Conservation (phyloP, 768 basidiomycete species). For the Serendipita sp. region DNA sequence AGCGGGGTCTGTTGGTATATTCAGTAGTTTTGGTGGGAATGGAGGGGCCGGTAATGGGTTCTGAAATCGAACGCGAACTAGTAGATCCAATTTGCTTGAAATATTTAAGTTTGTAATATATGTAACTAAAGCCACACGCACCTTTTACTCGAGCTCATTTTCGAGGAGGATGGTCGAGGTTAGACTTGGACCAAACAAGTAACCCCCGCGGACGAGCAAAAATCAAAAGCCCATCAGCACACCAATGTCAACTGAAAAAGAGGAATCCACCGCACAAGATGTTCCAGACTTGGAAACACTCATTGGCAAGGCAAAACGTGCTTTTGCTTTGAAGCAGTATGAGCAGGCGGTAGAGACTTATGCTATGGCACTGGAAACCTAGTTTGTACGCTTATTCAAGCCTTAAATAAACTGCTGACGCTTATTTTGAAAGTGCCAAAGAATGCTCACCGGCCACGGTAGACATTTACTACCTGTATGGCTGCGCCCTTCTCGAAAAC, state of each 20-base stretch:
- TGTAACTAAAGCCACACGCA: background rate
- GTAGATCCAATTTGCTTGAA: conserved; percentile 63
- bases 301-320: conserved; percentile 71
- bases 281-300: conserved; percentile 31
- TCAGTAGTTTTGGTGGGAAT: conserved; percentile 89
- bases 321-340: conserved; percentile 73
- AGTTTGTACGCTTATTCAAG: conserved; percentile 33
- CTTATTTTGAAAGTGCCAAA: conserved; percentile 30
- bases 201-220: background rate
- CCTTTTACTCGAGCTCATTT: conserved; percentile 3
- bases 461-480: conserved; percentile 73
- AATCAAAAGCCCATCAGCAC: background rate
- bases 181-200: background rate
- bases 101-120: background rate
- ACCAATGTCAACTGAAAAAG: background rate
- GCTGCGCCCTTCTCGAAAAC: conserved; percentile 84
- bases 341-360: conserved; percentile 77
- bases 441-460: conserved; percentile 76
- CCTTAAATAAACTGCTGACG: conserved; percentile 20
- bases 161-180: background rate
- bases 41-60: conserved; percentile 93
- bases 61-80: conserved; percentile 83
- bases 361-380: conserved; percentile 65
- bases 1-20: conserved; percentile 78
- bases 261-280: background rate